Percentiles rank a stretch among this genome's conserved stretches.
phyloP scores from a whole-genome alignment of 1,284 basidiomycete species.

The Chiua sp. region DNA sequence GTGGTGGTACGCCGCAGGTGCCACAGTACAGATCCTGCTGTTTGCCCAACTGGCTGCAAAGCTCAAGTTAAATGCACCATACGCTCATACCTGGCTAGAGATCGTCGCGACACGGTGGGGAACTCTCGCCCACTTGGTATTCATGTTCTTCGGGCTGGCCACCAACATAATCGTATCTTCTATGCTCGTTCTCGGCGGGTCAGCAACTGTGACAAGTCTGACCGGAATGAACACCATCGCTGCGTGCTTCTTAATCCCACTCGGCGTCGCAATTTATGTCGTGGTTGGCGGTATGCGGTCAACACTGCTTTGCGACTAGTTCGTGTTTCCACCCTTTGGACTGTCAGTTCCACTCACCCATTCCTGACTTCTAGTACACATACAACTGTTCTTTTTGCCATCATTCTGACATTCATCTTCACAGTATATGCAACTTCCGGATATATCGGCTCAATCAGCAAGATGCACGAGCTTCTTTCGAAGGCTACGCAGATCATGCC shows the following conservation, averaged over 20 bases:
- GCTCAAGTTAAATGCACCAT: constrained; percentile 74
- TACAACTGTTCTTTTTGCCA: constrained; percentile 81
- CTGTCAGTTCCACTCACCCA: constrained; percentile 31
- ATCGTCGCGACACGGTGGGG: constrained; percentile 77
- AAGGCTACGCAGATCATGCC: constrained; percentile 53
- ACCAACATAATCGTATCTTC: constrained; percentile 81
- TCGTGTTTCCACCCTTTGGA: constrained; percentile 26
- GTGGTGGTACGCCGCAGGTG: constrained; percentile 77
- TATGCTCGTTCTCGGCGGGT: constrained; percentile 68
- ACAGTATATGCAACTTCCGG: constrained; percentile 79
- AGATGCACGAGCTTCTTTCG: constrained; percentile 65
- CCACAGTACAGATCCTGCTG: constrained; percentile 74
- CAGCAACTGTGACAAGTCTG: constrained; percentile 78
- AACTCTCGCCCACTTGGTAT: constrained; percentile 70
- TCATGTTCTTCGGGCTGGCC: constrained; percentile 80
- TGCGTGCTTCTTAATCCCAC: constrained; percentile 78
- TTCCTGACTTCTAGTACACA: constrained; percentile 58
- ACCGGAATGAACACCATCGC: constrained; percentile 87
- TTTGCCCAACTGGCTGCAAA: constrained; percentile 79
- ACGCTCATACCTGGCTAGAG: constrained; percentile 62
- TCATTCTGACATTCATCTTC: constrained; percentile 75
- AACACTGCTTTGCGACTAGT: constrained; percentile 65
- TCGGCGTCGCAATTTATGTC: constrained; percentile 64
- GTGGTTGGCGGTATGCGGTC: constrained; percentile 69
- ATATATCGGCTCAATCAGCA: constrained; percentile 61